Evolutionary conservation across 2,329 filamentous ascomycete genomes (phyloP).

Genomic region (Orbilia blumenaviensis): DNA sequence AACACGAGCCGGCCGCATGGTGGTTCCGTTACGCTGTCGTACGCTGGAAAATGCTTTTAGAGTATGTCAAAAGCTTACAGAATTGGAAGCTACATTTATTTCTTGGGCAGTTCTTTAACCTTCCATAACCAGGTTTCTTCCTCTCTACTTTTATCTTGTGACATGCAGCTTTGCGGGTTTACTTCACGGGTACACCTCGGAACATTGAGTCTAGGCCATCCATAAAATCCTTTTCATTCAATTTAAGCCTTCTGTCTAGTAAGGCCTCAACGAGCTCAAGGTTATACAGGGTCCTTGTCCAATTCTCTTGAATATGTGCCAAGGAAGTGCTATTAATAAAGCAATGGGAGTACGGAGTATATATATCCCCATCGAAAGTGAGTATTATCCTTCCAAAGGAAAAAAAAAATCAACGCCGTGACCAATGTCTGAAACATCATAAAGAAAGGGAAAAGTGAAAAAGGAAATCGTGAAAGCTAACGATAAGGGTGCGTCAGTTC

Average conservation of each 20-base stretch:
- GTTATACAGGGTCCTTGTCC: conserved; percentile 14
- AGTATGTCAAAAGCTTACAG: background rate
- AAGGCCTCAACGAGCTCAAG: background rate
- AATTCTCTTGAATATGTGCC: background rate
- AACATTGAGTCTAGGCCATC: background rate
- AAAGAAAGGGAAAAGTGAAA: background rate
- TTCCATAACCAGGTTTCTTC: background rate
- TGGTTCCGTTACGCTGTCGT: background rate
- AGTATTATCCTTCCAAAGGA: conserved; percentile 26
- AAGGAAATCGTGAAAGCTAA: conserved; percentile 12
- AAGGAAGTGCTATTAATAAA: conserved; percentile 18
- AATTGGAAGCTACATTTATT: background rate
- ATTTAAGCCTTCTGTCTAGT: background rate
- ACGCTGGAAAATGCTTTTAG: background rate
- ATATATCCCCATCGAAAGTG: conserved; percentile 13
- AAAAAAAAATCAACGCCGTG: conserved; percentile 38
- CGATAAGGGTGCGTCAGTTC: background rate
- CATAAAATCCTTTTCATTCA: conserved; percentile 19
- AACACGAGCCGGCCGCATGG: background rate
- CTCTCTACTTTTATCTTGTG: background rate
- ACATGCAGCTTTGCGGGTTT: background rate
- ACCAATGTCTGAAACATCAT: conserved; percentile 33
- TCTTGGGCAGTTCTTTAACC: background rate
- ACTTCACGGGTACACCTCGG: background rate
- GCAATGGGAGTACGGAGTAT: background rate